Conservation (phyloP, 176 grass and related monocot species). For the Oryza officinalis region DNA sequence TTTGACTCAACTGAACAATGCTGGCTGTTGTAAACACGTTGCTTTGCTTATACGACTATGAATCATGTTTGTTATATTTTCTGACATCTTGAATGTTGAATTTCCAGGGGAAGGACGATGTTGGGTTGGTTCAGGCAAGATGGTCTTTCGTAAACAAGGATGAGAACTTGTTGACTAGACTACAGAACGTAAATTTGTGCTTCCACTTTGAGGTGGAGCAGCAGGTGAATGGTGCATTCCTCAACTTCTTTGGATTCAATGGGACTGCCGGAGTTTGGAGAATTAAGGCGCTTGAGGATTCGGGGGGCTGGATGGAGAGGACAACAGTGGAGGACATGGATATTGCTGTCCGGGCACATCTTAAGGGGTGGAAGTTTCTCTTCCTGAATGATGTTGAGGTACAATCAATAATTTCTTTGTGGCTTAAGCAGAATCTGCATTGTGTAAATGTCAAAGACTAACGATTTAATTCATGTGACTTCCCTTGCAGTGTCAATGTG, state of each 20-base stretch:
- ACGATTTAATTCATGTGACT: constrained; percentile 23
- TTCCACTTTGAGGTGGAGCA: constrained; percentile 99
- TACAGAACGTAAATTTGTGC: constrained; percentile 88
- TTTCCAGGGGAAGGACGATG: constrained; percentile 75
- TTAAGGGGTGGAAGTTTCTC: constrained; percentile 89
- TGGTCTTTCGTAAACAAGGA: constrained; percentile 95
- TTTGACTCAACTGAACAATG: constrained; percentile 41
- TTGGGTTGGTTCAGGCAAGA: constrained; percentile 83
- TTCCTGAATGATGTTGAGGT: constrained; percentile 95
- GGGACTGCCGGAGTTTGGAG: constrained; percentile 86
- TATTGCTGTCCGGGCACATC: constrained; percentile 85
- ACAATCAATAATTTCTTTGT: background rate
- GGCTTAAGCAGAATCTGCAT: background rate
- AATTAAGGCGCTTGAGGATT: constrained; percentile 87
- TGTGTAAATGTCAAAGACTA: background rate
- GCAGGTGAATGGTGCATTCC: constrained; percentile 80
- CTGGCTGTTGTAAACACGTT: background rate
- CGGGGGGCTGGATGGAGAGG: constrained; percentile 92
- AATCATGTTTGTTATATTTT: constrained; percentile 9
- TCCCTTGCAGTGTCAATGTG: constrained; percentile 70
- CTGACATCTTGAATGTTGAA: background rate
- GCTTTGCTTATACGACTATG: background rate
- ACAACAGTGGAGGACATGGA: constrained; percentile 96
- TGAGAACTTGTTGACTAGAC: constrained; percentile 78
- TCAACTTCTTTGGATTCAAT: constrained; percentile 97